Conservation (phyloP, 2,329 filamentous ascomycete species). For the Claviceps sp. region DNA sequence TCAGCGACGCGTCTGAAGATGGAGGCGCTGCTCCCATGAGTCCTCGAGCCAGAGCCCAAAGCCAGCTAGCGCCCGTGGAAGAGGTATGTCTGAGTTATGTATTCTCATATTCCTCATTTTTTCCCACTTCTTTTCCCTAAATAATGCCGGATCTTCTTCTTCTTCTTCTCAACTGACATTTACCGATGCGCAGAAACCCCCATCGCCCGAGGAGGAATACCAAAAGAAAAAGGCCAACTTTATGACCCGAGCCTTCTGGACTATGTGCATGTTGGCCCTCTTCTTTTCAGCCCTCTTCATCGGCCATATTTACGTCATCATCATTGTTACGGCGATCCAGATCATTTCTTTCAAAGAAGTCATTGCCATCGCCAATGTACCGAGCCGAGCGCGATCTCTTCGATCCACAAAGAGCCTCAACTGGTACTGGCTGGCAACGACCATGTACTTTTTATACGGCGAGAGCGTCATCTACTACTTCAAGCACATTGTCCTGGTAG, state of each 20-base stretch:
- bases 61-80: constrained; percentile 20
- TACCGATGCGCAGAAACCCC: constrained; percentile 24
- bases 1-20: constrained; percentile 55
- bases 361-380: constrained; percentile 92
- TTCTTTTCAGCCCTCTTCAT: constrained; percentile 92
- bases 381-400: constrained; percentile 78
- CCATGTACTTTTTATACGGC: constrained; percentile 98
- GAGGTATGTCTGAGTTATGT: constrained; percentile 16
- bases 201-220: constrained; percentile 49
- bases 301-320: constrained; percentile 94
- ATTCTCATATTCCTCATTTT: not conserved
- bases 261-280: constrained; percentile 85
- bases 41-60: constrained; percentile 14
- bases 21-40: constrained; percentile 23
- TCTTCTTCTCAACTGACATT: not conserved
- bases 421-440: constrained; percentile 98
- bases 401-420: constrained; percentile 93
- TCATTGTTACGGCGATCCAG: constrained; percentile 82
- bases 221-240: constrained; percentile 99
- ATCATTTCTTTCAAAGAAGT: constrained; percentile 99
- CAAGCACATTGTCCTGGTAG: constrained; percentile 94
- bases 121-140: not conserved
- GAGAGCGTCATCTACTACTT: constrained; percentile 99
- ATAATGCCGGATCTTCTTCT: no score
- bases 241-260: constrained; percentile 94